Conservation (phyloP, 371 early-diverging fungal genomes). For the Haplosporangium sp. region DNA sequence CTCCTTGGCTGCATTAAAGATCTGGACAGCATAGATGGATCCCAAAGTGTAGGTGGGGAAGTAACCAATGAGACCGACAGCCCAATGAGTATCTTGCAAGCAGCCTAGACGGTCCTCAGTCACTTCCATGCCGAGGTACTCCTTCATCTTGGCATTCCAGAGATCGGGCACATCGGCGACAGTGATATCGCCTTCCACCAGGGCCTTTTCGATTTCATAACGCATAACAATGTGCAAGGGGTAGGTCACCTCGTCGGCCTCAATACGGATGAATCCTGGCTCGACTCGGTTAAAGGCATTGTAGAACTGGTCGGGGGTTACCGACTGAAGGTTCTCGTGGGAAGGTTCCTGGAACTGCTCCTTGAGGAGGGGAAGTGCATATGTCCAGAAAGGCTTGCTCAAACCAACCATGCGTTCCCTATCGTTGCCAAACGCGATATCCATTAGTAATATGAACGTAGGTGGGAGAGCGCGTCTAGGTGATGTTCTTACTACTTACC, state of each 20-base stretch:
- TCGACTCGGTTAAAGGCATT: constrained; percentile 49
- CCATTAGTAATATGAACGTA: too few species aligned
- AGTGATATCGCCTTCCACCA: constrained; percentile 48
- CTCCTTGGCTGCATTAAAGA: constrained; percentile 35
- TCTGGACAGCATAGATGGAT: constrained; percentile 54
- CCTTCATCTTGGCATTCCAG: constrained; percentile 59
- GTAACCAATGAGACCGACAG: constrained; percentile 46
- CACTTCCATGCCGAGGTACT: constrained; percentile 55
- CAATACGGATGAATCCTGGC: constrained; percentile 56
- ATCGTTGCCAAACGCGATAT: neutral
- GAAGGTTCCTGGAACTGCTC: constrained; percentile 41
- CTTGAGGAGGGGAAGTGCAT: constrained; percentile 42
- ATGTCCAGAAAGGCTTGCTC: constrained; percentile 53
- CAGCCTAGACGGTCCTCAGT: constrained; percentile 47
- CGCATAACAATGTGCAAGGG: constrained; percentile 56
- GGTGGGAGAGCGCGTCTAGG: too few species aligned
- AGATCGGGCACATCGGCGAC: constrained; percentile 52
- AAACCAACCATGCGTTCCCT: constrained; percentile 57
- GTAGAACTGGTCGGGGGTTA: constrained; percentile 30
- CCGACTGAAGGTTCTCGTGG: constrained; percentile 28
- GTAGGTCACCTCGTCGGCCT: constrained; percentile 59
- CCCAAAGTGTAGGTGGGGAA: constrained; percentile 59
- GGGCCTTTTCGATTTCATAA: constrained; percentile 55
- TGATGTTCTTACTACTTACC: constrained; percentile 36
- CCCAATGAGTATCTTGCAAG: constrained; percentile 59